Evolutionary conservation across 768 basidiomycete genomes (phyloP).

Genomic region (Gyrodon lividus): DNA sequence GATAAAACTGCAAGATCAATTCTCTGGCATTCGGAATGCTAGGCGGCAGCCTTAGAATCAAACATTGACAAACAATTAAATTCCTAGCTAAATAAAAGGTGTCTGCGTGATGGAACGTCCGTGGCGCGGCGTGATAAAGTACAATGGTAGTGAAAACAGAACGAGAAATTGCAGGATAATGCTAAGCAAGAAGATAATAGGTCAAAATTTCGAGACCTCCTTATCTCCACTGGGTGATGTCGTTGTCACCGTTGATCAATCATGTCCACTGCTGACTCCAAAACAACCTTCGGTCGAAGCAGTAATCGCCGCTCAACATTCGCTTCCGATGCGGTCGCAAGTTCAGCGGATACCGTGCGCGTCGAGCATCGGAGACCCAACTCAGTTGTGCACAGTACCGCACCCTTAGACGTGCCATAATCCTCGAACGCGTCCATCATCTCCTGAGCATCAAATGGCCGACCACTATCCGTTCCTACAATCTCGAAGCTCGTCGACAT

Average conservation of each 20-base stretch:
- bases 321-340: constrained; percentile 36
- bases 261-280: constrained; percentile 65
- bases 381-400: constrained; percentile 68
- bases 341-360: constrained; percentile 32
- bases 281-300: constrained; percentile 71
- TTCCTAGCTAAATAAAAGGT: neutral
- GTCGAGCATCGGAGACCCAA: constrained; percentile 68
- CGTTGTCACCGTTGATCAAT: constrained; percentile 35
- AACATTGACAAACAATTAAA: constrained; percentile 6
- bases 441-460: constrained; percentile 44
- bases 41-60: neutral
- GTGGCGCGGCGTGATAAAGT: constrained; percentile 7
- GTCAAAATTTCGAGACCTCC: neutral
- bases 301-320: constrained; percentile 57
- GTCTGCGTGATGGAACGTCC: constrained; percentile 16
- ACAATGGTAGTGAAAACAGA: neutral
- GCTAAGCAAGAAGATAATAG: neutral
- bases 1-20: too few relatives aligned
- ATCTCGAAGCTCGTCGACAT: constrained; percentile 78
- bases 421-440: constrained; percentile 68
- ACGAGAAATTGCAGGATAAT: neutral
- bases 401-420: constrained; percentile 48
- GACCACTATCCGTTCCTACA: constrained; percentile 55
- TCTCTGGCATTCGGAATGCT: neutral
- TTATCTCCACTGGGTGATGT: neutral